These are phyloP conservation scores for Eremothecium gossypii DNA, from an alignment of 1,139 yeast species.

Conservation along the genomic window DNA sequence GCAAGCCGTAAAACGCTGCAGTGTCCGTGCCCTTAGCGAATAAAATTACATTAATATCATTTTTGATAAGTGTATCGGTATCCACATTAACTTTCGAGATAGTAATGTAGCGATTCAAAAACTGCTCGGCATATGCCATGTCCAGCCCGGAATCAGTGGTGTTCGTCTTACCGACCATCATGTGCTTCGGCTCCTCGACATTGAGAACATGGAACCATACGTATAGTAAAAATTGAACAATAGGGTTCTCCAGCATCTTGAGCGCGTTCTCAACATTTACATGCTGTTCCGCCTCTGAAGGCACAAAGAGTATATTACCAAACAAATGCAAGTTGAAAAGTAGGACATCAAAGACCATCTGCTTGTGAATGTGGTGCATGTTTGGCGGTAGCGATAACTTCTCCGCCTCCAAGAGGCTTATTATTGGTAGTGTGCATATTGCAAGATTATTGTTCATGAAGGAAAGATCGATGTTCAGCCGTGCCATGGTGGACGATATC, in stretches of 20 bases:
- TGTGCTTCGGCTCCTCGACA: not conserved
- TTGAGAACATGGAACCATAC: constrained; percentile 14
- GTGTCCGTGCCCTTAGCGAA: constrained; percentile 23
- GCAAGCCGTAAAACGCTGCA: constrained; percentile 16
- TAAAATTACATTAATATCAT: constrained; percentile 15
- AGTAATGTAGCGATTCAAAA: constrained; percentile 16
- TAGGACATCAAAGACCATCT: constrained; percentile 15
- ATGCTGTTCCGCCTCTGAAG: constrained; percentile 8
- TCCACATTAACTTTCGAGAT: constrained; percentile 13
- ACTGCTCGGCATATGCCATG: constrained; percentile 4
- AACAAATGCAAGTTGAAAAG: constrained; percentile 18
- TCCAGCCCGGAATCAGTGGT: not conserved
- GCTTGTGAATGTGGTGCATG: not conserved
- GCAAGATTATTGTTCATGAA: constrained; percentile 17
- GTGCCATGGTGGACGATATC: not conserved
- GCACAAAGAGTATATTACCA: constrained; percentile 5
- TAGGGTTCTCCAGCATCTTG: constrained; percentile 15
- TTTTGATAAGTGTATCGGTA: constrained; percentile 12
- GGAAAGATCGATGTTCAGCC: not conserved
- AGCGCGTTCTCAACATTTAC: constrained; percentile 7
- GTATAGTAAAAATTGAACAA: constrained; percentile 17
- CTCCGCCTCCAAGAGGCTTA: constrained; percentile 8
- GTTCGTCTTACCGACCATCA: constrained; percentile 6
- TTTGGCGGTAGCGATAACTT: not conserved
- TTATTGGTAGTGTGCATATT: constrained; percentile 16